phyloP scores from a whole-genome alignment of 2,329 filamentous ascomycete genomes.

The Atkinsonella texensis region DNA sequence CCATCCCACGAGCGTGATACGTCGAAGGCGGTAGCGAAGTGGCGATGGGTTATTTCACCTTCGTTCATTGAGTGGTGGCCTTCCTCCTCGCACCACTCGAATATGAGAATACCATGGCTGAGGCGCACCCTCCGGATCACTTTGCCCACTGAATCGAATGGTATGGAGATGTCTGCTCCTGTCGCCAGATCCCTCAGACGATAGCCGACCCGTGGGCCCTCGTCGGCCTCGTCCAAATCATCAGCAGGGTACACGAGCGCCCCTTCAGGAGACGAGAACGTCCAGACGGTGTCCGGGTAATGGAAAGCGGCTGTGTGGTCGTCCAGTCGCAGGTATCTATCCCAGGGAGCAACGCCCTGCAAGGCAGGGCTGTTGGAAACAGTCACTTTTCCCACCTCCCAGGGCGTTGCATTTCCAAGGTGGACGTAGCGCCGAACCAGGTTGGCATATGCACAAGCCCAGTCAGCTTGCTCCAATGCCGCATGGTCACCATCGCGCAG shows the following conservation, averaged over 20 bases:
- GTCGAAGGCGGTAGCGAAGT: slow-evolving; percentile 49
- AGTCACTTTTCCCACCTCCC: slow-evolving; percentile 15
- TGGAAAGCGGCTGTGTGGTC: slow-evolving; percentile 29
- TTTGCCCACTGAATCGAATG: slow-evolving; percentile 38
- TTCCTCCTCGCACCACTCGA: slow-evolving; percentile 51
- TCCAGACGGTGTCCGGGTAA: slow-evolving; percentile 39
- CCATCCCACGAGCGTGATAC: slow-evolving; percentile 16
- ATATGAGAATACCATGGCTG: slow-evolving; percentile 39
- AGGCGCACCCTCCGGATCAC: slow-evolving; percentile 42
- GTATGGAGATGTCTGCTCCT: slow-evolving; percentile 29
- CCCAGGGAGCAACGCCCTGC: slow-evolving; percentile 32
- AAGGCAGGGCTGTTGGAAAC: slow-evolving; percentile 11
- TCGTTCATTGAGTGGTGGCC: slow-evolving; percentile 36
- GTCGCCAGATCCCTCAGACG: slow-evolving; percentile 39
- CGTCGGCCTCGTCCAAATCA: not conserved
- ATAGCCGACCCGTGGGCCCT: slow-evolving; percentile 14
- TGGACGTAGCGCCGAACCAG: slow-evolving; percentile 44
- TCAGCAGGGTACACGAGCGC: slow-evolving; percentile 39
- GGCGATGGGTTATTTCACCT: slow-evolving; percentile 37
- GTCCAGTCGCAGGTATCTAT: slow-evolving; percentile 29
- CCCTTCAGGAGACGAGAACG: slow-evolving; percentile 38
- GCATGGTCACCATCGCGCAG: slow-evolving; percentile 3
- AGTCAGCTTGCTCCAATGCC: slow-evolving; percentile 17
- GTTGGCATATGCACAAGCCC: slow-evolving; percentile 32
- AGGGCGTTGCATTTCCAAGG: slow-evolving; percentile 35